Percentiles rank a stretch among this genome's conserved stretches.
Evolutionary conservation across 345 rosid species (phyloP).

Genomic region (Gossypium sturtianum): DNA sequence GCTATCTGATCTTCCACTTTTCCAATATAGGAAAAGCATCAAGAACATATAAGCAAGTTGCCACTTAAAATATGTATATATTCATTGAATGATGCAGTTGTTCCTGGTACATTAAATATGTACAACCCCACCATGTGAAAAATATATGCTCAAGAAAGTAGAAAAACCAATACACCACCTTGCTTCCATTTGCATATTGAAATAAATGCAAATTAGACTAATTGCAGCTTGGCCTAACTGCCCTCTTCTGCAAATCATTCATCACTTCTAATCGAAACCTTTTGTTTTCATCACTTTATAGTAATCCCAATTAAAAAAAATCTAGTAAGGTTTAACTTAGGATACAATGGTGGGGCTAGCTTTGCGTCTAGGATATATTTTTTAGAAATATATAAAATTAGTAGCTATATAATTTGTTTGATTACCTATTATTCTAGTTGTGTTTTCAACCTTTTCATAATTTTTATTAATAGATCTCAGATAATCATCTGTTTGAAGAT

Average conservation of each 20-base stretch:
- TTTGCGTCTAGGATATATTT: constrained; percentile 37
- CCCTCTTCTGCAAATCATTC: neutral
- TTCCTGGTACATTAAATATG: constrained; percentile 15
- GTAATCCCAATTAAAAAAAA: neutral
- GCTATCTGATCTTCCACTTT: too few relatives aligned
- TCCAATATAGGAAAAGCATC: too few relatives aligned
- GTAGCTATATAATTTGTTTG: too few relatives aligned
- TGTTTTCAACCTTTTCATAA: too few relatives aligned
- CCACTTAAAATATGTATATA: neutral
- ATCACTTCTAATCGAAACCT: constrained; percentile 3
- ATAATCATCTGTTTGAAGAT: too few relatives aligned
- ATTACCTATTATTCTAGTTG: too few relatives aligned
- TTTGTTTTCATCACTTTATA: constrained; percentile 22
- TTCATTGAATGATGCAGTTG: neutral
- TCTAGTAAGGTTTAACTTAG: constrained; percentile 21
- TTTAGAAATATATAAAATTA: too few relatives aligned
- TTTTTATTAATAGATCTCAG: too few relatives aligned
- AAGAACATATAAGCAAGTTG: neutral
- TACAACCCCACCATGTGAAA: neutral
- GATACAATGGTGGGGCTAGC: constrained; percentile 9
- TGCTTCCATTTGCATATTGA: neutral
- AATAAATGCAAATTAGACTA: constrained; percentile 2
- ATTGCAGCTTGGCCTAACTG: neutral
- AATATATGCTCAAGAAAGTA: too few relatives aligned
- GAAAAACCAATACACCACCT: too few relatives aligned